These are phyloP conservation scores for Otatea glauca DNA, from an alignment of 176 grass and related monocot species.

Conservation along the genomic window DNA sequence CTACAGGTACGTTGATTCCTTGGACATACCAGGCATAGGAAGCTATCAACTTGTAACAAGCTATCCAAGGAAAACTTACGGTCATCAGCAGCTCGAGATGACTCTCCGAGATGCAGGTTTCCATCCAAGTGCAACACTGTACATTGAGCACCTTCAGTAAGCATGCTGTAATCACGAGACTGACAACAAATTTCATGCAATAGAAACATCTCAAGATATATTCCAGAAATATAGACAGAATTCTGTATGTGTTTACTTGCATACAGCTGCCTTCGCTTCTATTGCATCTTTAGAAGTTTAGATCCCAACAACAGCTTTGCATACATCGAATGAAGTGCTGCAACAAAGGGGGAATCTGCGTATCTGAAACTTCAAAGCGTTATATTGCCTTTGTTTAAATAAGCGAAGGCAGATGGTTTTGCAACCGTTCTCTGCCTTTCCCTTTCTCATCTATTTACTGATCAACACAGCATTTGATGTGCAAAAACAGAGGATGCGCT, in stretches of 20 bases:
- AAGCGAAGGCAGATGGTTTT: too few relatives aligned
- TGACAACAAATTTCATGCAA: background rate
- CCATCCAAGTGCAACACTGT: slow-evolving; percentile 67
- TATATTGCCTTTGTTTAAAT: too few relatives aligned
- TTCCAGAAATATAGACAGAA: background rate
- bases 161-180: background rate
- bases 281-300: too few relatives aligned
- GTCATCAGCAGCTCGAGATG: slow-evolving; percentile 60
- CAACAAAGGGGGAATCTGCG: too few relatives aligned
- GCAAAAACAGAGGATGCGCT: too few relatives aligned
- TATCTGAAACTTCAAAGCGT: background rate
- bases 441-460: background rate
- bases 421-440: background rate
- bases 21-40: slow-evolving; percentile 55
- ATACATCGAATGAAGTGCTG: too few relatives aligned
- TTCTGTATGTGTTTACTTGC: background rate
- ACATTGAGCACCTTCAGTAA: slow-evolving; percentile 65
- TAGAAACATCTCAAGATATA: background rate
- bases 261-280: background rate
- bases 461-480: too few relatives aligned
- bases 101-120: slow-evolving; percentile 66
- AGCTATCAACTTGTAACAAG: slow-evolving; percentile 53
- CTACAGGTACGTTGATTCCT: slow-evolving; percentile 57
- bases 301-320: too few relatives aligned
- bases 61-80: slow-evolving; percentile 71